A percentile compares a stretch with the other conserved stretches of the same genome.
These are phyloP conservation scores for Helotiales sp. DNA, from an alignment of 2,329 filamentous ascomycete genomes.

Conservation along the genomic window DNA sequence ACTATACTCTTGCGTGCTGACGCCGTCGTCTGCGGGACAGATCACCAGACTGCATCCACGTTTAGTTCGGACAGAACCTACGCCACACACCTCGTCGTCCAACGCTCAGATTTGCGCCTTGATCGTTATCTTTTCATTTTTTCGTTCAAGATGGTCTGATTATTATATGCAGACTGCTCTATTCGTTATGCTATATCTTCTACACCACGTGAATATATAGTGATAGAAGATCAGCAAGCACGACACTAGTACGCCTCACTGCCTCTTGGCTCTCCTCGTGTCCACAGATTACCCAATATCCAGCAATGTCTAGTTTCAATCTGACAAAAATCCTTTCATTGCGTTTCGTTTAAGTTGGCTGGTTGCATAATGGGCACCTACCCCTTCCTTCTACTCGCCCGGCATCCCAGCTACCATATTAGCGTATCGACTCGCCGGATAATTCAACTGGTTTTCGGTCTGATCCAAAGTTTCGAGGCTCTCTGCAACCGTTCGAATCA, in stretches of 20 bases:
- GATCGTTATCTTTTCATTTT: not conserved
- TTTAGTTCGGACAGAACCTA: not conserved
- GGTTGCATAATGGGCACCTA: too few species aligned
- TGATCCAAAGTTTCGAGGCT: constrained; percentile 49
- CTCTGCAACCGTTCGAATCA: constrained; percentile 57
- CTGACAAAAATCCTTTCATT: too few species aligned
- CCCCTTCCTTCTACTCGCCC: too few species aligned
- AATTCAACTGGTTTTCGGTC: constrained; percentile 54
- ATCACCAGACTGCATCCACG: too few species aligned
- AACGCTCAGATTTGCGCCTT: not conserved
- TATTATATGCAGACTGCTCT: not conserved
- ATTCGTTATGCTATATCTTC: not conserved
- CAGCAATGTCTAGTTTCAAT: too few species aligned
- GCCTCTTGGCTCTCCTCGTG: too few species aligned
- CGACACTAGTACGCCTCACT: too few species aligned
- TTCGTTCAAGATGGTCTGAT: not conserved
- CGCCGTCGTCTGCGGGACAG: too few species aligned
- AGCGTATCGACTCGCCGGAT: constrained; percentile 57
- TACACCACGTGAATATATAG: not conserved
- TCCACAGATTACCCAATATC: too few species aligned
- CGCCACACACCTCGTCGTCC: not conserved
- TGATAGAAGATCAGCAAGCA: not conserved
- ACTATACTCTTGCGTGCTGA: too few species aligned
- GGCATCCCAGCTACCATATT: constrained; percentile 49
- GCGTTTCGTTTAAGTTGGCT: too few species aligned